phyloP scores from a whole-genome alignment of 108 stramenopile genomes.

The Tribonema minus region DNA sequence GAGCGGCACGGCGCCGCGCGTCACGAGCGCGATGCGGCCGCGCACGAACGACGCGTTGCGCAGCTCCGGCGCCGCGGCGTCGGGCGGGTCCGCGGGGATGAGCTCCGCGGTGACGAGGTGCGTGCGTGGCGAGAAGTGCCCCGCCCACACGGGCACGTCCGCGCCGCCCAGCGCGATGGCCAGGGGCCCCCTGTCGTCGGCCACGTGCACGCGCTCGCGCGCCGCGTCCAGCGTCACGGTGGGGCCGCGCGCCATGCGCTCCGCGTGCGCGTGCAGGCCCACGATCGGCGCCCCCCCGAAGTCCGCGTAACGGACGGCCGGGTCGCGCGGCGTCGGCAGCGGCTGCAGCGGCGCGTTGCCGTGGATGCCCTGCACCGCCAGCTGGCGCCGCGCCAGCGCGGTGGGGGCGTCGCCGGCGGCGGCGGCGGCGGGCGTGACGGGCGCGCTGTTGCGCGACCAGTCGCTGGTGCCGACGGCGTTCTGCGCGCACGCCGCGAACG shows the following conservation, averaged over 20 bases:
- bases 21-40: conserved; percentile 13
- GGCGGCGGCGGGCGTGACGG: not conserved
- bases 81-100: conserved; percentile 11
- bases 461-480: conserved; percentile 3
- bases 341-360: not conserved
- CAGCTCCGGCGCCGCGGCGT: conserved; percentile 7
- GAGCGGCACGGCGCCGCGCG: not conserved
- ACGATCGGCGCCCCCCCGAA: not conserved
- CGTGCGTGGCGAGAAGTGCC: not conserved
- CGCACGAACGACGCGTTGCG: conserved; percentile 12
- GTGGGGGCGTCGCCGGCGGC: not conserved
- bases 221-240: conserved; percentile 12
- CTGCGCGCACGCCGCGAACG: conserved; percentile 22
- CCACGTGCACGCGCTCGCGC: not conserved
- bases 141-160: not conserved
- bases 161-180: not conserved
- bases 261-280: not conserved
- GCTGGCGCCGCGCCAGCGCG: too few species aligned
- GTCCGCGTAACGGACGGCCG: not conserved
- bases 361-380: not conserved
- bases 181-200: not conserved
- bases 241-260: conserved; percentile 15
- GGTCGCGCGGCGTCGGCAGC: not conserved
- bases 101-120: conserved; percentile 30
- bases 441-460: not conserved